A percentile compares a stretch with the other conserved stretches of the same genome.
These are phyloP conservation scores for Phellinidium pouzarii DNA, from an alignment of 1,284 basidiomycete species.

Conservation along the genomic window DNA sequence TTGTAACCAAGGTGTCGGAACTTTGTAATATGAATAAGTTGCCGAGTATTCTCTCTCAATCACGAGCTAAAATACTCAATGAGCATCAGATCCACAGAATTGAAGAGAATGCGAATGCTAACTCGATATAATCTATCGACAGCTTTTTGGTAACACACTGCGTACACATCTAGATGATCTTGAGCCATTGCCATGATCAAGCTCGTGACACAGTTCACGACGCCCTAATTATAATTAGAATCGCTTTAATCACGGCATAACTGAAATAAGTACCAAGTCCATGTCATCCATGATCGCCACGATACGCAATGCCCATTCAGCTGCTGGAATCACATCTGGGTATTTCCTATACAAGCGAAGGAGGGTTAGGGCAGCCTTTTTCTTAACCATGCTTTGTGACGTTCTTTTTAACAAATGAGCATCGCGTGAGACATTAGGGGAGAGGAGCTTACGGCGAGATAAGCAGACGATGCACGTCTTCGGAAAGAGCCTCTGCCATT, in stretches of 20 bases:
- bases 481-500: slow-evolving; percentile 93
- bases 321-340: slow-evolving; percentile 86
- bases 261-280: slow-evolving; percentile 56
- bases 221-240: slow-evolving; percentile 53
- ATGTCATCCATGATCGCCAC: slow-evolving; percentile 92
- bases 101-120: slow-evolving; percentile 28
- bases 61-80: slow-evolving; percentile 54
- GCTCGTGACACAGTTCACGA: slow-evolving; percentile 90
- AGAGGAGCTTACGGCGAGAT: slow-evolving; percentile 80
- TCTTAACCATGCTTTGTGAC: slow-evolving; percentile 93
- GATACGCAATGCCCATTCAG: slow-evolving; percentile 94
- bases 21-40: slow-evolving; percentile 95
- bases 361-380: slow-evolving; percentile 95
- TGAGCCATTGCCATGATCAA: slow-evolving; percentile 94
- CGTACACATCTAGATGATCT: slow-evolving; percentile 85
- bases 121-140: slow-evolving; percentile 86
- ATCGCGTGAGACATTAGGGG: slow-evolving; percentile 17
- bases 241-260: not conserved
- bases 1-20: slow-evolving; percentile 97
- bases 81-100: not conserved
- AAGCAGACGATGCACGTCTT: slow-evolving; percentile 90
- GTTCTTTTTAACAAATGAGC: slow-evolving; percentile 48
- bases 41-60: slow-evolving; percentile 85
- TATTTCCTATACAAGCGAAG: slow-evolving; percentile 94
- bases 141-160: slow-evolving; percentile 90